Evolutionary conservation across 768 basidiomycete genomes (phyloP), one percentile per base, ranked within the genome.

Genomic region (Phlebiopsis gigantea): DNA sequence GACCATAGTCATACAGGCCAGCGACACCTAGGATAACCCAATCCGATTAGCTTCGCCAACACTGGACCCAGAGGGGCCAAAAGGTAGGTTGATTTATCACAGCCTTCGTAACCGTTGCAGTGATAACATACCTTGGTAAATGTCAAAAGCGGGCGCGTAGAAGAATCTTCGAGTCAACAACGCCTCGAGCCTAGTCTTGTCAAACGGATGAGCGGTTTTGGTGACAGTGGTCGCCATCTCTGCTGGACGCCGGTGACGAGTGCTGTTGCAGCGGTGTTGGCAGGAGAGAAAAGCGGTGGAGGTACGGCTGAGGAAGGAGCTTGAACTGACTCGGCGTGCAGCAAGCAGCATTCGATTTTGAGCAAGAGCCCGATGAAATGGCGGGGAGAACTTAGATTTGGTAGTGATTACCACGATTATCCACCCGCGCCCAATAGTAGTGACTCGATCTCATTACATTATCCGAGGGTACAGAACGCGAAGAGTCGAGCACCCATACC

Each of bases 121-220:
- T 39, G 28, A 43, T 31, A 21, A 77, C 84, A 63, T 61, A 93
- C 96, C 97, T 58, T 96, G 94, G 66, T 98, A 98, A 75, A 99
- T 98, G 73, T 98, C 97, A 66, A 98, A 99, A 4, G 97, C 92
- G 22, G 96, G 96, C 3, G 96, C 92, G 69, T 90, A 98, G 78
- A 98, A 99, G 78, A 99, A 99, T 48, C 97, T 79, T 56, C 90
- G 83, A 66, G 86, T 89, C 54, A 98, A 80, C 46, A 96, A 73
- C 22, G 86, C 86, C 65, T 98, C 97, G 29, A 98, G 79, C 22
- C 85, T 81, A 21, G 75, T 61, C 73, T 95, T 96, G 71, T 95
- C 91, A 68, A 99, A 99, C 1, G 85, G 68, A 67, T 94, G 92
- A 0, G 84, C 87, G 1, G 81, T 82, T 75, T 89, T 96, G 79